Evolutionary conservation across 2,329 filamentous ascomycete genomes (phyloP).

Genomic region (Pseudogymnoascus sp.): DNA sequence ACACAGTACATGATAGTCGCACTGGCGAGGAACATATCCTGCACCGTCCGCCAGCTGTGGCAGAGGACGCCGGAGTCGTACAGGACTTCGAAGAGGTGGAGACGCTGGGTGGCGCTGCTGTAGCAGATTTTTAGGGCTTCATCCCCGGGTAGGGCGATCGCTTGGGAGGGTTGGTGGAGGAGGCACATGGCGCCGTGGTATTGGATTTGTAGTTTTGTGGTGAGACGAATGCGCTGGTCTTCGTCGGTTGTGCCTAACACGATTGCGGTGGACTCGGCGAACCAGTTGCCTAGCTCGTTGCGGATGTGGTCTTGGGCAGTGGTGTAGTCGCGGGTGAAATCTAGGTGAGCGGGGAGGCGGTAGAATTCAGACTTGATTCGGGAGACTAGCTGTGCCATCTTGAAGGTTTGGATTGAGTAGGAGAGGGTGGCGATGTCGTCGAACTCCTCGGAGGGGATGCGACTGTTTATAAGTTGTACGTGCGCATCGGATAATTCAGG

Average conservation of each 20-base stretch:
- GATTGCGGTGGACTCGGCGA: slow-evolving; percentile 10
- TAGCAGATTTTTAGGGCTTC: slow-evolving; percentile 27
- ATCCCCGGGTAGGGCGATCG: slow-evolving; percentile 24
- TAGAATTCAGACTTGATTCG: slow-evolving; percentile 15
- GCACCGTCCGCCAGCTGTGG: slow-evolving; percentile 31
- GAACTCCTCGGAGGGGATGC: neutral
- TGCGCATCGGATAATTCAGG: slow-evolving; percentile 12
- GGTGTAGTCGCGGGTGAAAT: neutral
- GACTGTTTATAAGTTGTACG: slow-evolving; percentile 10
- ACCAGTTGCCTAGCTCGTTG: neutral
- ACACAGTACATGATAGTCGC: slow-evolving; percentile 33
- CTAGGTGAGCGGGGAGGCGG: neutral
- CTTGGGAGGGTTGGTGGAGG: slow-evolving; percentile 31
- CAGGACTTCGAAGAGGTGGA: slow-evolving; percentile 27
- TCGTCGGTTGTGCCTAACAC: slow-evolving; percentile 7
- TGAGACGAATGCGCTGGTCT: slow-evolving; percentile 16
- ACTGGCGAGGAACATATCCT: slow-evolving; percentile 31
- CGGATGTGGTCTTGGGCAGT: neutral
- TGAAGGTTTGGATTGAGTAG: slow-evolving; percentile 25
- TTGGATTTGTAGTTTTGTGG: slow-evolving; percentile 26
- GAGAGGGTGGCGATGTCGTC: slow-evolving; percentile 14
- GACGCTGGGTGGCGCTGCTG: slow-evolving; percentile 20
- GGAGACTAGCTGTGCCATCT: slow-evolving; percentile 17
- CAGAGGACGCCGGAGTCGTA: slow-evolving; percentile 26
- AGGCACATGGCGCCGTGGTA: slow-evolving; percentile 29